Evolutionary conservation across 176 grass and related monocot species (phyloP).

Genomic region (Hyparrhenia diplandra): DNA sequence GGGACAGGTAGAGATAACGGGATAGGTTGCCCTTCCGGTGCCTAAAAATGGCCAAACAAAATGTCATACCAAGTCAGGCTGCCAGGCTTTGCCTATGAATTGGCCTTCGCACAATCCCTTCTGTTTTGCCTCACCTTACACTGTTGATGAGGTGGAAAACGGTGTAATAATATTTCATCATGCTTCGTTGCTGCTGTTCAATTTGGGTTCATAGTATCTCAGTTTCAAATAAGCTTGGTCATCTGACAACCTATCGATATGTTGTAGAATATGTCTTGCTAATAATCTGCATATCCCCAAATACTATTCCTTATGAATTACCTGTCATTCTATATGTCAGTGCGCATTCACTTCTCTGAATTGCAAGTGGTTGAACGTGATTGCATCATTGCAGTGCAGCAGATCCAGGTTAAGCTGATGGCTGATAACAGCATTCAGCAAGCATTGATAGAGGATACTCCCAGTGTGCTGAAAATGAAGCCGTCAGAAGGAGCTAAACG

Average conservation of each 20-base stretch:
- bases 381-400: background rate
- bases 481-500: conserved; percentile 28
- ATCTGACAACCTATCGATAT: background rate
- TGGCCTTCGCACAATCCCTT: background rate
- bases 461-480: conserved; percentile 11
- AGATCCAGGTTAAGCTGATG: conserved; percentile 28
- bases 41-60: background rate
- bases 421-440: conserved; percentile 32
- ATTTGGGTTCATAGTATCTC: background rate
- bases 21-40: background rate
- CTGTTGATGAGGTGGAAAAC: background rate
- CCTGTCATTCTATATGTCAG: background rate
- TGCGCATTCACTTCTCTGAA: background rate
- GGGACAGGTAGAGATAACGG: background rate
- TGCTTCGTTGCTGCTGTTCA: background rate
- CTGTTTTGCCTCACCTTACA: background rate
- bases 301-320: background rate
- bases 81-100: background rate
- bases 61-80: background rate
- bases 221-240: background rate
- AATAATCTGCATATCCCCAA: background rate
- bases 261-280: background rate
- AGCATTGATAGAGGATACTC: conserved; percentile 29
- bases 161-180: background rate
- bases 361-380: background rate